A percentile compares a stretch with the other conserved stretches of the same genome.
Evolutionary conservation across 2,329 filamentous ascomycete species (phyloP).

Genomic region (Xylaria sp.): DNA sequence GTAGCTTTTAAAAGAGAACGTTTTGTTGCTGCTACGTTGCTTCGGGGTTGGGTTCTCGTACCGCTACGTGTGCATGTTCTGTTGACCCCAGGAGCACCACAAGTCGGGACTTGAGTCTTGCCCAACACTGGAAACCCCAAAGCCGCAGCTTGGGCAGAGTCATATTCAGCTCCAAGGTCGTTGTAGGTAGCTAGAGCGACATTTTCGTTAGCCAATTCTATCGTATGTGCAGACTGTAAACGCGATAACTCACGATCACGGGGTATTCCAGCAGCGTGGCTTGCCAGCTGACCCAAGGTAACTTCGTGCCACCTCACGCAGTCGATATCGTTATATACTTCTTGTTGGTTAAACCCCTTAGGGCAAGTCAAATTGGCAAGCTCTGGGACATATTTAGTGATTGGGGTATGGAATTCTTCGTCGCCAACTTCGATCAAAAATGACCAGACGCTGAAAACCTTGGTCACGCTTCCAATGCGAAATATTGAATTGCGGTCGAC

Average conservation of each 20-base stretch:
- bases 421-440: conserved; percentile 50
- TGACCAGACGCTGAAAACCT: conserved; percentile 51
- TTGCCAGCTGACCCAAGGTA: conserved; percentile 46
- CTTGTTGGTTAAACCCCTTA: neutral
- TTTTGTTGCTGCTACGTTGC: neutral
- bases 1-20: no score
- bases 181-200: conserved; percentile 14
- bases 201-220: neutral
- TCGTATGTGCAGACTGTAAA: neutral
- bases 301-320: conserved; percentile 43
- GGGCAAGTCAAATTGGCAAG: conserved; percentile 35
- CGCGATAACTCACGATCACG: conserved; percentile 43
- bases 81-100: conserved; percentile 12
- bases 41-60: conserved; percentile 10
- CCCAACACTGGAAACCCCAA: conserved; percentile 21
- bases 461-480: conserved; percentile 51
- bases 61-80: conserved; percentile 23
- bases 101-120: conserved; percentile 9
- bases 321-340: conserved; percentile 34
- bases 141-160: conserved; percentile 4
- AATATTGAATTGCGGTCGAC: conserved; percentile 46
- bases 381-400: conserved; percentile 51
- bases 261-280: conserved; percentile 45
- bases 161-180: conserved; percentile 14
- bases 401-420: conserved; percentile 46